Evolutionary conservation across 768 basidiomycete species (phyloP).

Genomic region (Hericium coralloides): DNA sequence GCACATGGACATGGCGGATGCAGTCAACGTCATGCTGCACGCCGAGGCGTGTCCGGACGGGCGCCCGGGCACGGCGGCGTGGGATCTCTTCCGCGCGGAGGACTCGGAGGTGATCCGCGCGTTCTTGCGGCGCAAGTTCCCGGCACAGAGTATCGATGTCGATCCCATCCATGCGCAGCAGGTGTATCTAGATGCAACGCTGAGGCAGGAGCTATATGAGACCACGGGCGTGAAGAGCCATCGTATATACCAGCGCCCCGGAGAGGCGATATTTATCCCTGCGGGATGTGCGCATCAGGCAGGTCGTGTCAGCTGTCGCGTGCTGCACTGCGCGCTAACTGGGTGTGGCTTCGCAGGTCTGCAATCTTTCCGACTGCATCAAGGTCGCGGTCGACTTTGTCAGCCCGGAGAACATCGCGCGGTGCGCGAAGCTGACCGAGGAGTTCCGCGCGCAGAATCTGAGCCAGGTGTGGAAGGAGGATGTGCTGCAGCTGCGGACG

Average conservation of each 20-base stretch:
- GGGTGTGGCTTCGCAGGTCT: conserved; percentile 44
- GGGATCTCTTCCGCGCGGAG: conserved; percentile 83
- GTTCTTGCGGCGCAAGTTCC: conserved; percentile 63
- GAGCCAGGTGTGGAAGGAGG: conserved; percentile 85
- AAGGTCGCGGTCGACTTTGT: conserved; percentile 96
- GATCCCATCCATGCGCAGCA: conserved; percentile 92
- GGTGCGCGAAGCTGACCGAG: conserved; percentile 76
- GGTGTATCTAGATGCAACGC: conserved; percentile 66
- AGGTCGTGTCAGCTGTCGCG: conserved; percentile 14
- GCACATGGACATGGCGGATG: conserved; percentile 90
- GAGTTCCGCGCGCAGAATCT: conserved; percentile 91
- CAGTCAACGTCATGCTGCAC: conserved; percentile 81
- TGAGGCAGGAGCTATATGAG: conserved; percentile 61
- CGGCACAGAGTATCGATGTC: conserved; percentile 34
- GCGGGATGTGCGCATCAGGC: conserved; percentile 92
- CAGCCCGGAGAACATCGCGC: conserved; percentile 82
- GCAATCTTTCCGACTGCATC: conserved; percentile 86
- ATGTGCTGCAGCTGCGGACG: conserved; percentile 81
- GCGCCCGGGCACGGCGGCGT: conserved; percentile 70
- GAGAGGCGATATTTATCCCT: conserved; percentile 92
- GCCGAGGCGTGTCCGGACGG: conserved; percentile 50
- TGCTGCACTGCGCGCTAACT: neutral
- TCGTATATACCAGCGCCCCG: conserved; percentile 82
- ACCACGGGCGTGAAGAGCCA: conserved; percentile 66
- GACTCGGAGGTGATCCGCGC: conserved; percentile 71